Evolutionary conservation across 139 green algal species (phyloP).

Genomic region (Yamagishiella unicocca): DNA sequence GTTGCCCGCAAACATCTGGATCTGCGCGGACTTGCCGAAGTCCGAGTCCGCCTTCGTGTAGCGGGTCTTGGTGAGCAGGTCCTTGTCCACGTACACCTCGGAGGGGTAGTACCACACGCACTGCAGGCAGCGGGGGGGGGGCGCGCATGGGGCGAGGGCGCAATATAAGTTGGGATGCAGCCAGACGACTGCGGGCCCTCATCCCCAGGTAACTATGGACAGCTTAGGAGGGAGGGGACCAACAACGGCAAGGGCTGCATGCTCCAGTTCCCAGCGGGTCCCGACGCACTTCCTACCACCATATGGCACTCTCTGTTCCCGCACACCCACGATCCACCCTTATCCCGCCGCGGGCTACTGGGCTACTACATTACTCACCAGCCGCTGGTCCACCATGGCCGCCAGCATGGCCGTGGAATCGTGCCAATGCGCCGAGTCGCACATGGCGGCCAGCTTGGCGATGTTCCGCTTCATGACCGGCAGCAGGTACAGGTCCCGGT

Average conservation of each 20-base stretch:
- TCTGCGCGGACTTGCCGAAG: constrained; percentile 65
- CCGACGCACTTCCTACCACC: no score
- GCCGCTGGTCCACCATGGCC: constrained; percentile 73
- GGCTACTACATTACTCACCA: constrained; percentile 53
- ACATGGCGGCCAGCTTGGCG: constrained; percentile 80
- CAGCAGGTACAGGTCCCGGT: constrained; percentile 81
- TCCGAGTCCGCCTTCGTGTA: constrained; percentile 63
- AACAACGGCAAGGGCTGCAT: no score
- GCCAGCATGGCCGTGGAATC: constrained; percentile 77
- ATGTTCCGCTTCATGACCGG: constrained; percentile 55
- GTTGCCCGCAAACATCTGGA: constrained; percentile 64
- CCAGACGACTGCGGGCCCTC: no score
- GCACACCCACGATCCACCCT: no score
- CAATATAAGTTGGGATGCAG: no score
- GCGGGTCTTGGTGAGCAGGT: constrained; percentile 71
- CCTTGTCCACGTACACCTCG: constrained; percentile 75
- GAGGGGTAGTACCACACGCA: constrained; percentile 85
- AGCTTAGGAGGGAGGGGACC: no score
- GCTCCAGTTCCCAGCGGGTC: no score
- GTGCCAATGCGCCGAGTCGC: constrained; percentile 77
- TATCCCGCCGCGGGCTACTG: no score
- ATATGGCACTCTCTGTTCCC: no score
- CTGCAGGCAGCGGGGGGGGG: constrained; percentile 34
- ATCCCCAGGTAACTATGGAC: no score
- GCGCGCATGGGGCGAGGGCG: no score